Percentiles rank a stretch among this genome's conserved stretches.
Evolutionary conservation across 2,329 filamentous ascomycete species (phyloP).

Genomic region (Sporothrix protearum): DNA sequence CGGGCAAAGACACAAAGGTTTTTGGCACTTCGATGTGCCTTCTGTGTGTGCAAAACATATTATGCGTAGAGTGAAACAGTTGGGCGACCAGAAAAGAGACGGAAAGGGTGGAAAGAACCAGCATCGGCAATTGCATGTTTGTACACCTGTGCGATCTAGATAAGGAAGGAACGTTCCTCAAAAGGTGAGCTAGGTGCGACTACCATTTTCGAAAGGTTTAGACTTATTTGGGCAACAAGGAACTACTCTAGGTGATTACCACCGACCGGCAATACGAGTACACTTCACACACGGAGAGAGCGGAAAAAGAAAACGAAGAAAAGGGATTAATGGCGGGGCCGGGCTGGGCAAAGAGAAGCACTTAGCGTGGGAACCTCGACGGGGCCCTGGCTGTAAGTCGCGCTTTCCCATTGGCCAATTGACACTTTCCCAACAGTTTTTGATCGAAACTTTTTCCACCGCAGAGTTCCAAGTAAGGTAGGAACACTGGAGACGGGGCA

Average conservation of each 20-base stretch:
- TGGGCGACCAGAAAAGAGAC: neutral
- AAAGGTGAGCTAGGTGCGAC: neutral
- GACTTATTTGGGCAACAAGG: neutral
- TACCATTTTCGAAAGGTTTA: neutral
- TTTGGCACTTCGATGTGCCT: neutral
- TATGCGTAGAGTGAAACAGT: neutral
- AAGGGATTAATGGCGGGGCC: neutral
- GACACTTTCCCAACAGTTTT: conserved; percentile 27
- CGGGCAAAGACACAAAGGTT: neutral
- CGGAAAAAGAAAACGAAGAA: neutral
- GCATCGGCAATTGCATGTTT: neutral
- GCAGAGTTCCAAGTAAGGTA: conserved; percentile 3
- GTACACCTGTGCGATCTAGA: neutral
- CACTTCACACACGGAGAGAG: neutral
- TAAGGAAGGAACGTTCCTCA: conserved; percentile 7
- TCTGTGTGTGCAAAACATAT: neutral
- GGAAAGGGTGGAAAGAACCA: neutral
- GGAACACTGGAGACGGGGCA: conserved; percentile 3
- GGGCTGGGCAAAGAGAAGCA: neutral
- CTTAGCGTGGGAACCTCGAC: neutral
- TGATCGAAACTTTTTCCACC: neutral
- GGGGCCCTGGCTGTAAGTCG: conserved; percentile 25
- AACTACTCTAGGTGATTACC: too few species aligned
- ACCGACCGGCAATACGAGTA: too few species aligned
- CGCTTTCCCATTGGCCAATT: conserved; percentile 26